Evolutionary conservation across 495 filamentous ascomycete species (phyloP).

Genomic region (Penicillium lividum): DNA sequence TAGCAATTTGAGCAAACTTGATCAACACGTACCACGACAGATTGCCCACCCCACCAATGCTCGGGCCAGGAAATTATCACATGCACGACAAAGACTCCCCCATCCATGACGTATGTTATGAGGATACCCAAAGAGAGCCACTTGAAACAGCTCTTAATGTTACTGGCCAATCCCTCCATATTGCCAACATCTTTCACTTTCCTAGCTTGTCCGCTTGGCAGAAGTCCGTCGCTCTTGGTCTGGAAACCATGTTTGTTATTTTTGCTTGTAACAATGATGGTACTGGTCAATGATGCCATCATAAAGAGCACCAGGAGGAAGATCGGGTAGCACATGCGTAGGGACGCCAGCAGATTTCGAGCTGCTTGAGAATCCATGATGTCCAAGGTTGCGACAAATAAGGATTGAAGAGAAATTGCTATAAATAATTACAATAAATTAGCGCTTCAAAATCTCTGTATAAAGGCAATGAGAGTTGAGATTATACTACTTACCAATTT

Average conservation of each 20-base stretch:
- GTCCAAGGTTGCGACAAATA: background rate
- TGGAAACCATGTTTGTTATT: no score
- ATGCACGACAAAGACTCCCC: slow-evolving; percentile 68
- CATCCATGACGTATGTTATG: slow-evolving; percentile 65
- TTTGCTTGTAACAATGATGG: background rate
- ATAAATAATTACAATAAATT: no score
- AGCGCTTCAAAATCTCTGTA: no score
- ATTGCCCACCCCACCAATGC: slow-evolving; percentile 84
- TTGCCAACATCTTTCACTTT: no score
- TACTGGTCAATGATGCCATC: background rate
- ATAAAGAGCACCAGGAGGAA: background rate
- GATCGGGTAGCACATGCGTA: background rate
- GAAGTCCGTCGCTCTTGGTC: no score
- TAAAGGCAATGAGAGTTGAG: no score
- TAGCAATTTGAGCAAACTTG: slow-evolving; percentile 26
- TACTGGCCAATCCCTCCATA: background rate
- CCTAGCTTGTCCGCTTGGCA: no score
- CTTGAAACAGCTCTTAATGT: slow-evolving; percentile 48
- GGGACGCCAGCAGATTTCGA: background rate
- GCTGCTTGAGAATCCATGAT: background rate
- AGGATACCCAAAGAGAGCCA: slow-evolving; percentile 66
- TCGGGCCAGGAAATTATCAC: slow-evolving; percentile 60
- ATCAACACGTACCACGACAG: slow-evolving; percentile 65
- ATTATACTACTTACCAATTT: no score
- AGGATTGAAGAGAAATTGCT: no score